Evolutionary conservation across 805 yeast species (phyloP), one percentile per base, ranked within the genome.

Genomic region (Cyberlindnera japonica): DNA sequence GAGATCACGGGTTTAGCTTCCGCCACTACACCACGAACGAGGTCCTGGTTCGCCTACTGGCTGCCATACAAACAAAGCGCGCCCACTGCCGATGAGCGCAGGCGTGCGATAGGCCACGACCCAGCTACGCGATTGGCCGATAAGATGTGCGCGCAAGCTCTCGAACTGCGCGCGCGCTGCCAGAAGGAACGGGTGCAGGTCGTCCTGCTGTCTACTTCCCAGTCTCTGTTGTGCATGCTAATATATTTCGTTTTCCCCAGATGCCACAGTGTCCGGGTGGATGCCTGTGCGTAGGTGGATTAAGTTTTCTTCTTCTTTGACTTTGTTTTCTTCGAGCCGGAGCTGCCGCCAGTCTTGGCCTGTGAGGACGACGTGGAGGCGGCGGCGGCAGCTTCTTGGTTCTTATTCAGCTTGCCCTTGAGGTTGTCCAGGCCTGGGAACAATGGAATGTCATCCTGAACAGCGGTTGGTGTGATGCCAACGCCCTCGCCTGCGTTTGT

Each of bases 391-490:
- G 14, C 17, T 14, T 17, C 16, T 6, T 6, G 6, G 6, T 15
- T 15, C 30, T 27, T 27, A 12, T 15, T 27, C 30, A 37, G 20
- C 21, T 37, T 40, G 6, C 45, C 47, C 28, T 39, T 45, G 13
- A 41, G 25, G n/a, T 45, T 28, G 29, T 42, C 40, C 18, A 47
- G 21, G 1, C 50, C 50, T 15, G 68, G 69, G 42, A 63, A 64
- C 35, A 64, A 50, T 22, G 47, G 47, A 3, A 38, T 23, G 3
- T 21, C 37, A 33, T 42, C 44, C 32, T 33, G 29, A 6, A 11
- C 28, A 11, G 23, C 35, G 17, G 35, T 23, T 6, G 44, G 14
- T 19, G 38, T 10, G 16, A 38, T 40, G 7, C 42, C 36, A 24
- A 42, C 25, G 19, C 40, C 35, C 38, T 33, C 37, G n/a, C n/a